These are phyloP conservation scores for Melaleuca quinquenervia DNA, from an alignment of 345 rosid species.

Conservation along the genomic window DNA sequence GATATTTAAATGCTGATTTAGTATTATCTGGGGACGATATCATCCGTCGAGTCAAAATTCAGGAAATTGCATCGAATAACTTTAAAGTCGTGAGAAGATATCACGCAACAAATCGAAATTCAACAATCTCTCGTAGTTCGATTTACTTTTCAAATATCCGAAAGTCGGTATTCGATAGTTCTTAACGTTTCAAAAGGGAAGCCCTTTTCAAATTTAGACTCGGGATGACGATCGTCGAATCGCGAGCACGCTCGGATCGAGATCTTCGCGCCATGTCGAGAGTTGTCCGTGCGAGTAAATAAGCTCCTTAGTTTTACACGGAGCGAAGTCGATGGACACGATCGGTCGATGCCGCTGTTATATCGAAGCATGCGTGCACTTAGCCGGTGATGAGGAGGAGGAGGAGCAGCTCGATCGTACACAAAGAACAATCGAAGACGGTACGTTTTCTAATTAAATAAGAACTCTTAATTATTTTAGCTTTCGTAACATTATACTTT, in stretches of 20 bases:
- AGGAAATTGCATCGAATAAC: background rate
- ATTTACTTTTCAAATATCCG: background rate
- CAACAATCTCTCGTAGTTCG: fast-evolving
- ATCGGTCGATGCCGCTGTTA: background rate
- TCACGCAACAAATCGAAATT: background rate
- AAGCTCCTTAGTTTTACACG: background rate
- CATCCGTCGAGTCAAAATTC: fast-evolving
- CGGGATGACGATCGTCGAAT: fast-evolving
- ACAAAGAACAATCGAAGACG: background rate
- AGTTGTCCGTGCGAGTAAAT: background rate
- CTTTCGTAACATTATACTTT: background rate
- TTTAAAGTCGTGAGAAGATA: fast-evolving
- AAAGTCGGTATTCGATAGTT: background rate
- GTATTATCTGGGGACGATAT: no score
- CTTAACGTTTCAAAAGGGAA: background rate
- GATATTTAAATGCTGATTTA: fast-evolving
- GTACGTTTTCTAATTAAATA: background rate
- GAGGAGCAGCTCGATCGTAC: background rate
- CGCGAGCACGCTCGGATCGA: background rate
- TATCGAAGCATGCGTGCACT: background rate
- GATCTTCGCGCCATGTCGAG: background rate
- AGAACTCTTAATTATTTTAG: background rate
- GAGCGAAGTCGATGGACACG: background rate
- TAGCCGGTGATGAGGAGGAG: background rate
- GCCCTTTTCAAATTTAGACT: background rate